Evolutionary conservation across 2,329 filamentous ascomycete genomes (phyloP), one percentile per base, ranked within the genome.

Genomic region (Venturiaceae sp.): DNA sequence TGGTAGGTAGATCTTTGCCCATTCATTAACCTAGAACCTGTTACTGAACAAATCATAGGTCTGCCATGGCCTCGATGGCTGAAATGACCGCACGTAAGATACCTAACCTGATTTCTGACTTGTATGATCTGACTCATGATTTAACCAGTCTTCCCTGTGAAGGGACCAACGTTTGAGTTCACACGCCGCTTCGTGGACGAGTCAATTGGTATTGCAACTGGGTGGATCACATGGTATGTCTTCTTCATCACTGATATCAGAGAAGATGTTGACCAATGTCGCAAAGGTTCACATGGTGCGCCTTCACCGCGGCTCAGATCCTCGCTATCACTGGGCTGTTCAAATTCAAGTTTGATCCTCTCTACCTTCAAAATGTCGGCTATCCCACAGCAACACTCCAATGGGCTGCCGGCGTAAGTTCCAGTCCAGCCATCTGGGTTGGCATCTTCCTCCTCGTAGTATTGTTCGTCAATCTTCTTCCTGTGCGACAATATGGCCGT

Each of bases 161-260:
- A 71, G 36, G 71, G 72, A 14, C 68, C 72, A 2, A 71, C 71
- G 33, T 72, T 72, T 57, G 71, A 73, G 59, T 74, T 74, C 59
- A 68, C 69, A 26, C 63, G 69, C 28, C 66, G 72, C 41, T 75
- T 73, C 63, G 62, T 75, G 32, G 73, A 75, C 62, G 70, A 74
- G 64, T 72, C 72, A 21, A 68, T 77, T 23, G 75, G 74, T 32
- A 76, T 74, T 64, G 73, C 74, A 1, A 71, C 71, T 19, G 75
- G 73, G 3, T 78, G 75, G 75, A 75, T 76, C 63, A 66, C 71
- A 28, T 76, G 74, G 74, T 74, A n/a, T n/a, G n/a, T n/a, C n/a
- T n/a, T n/a, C n/a, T n/a, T n/a, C n/a, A n/a, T n/a, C n/a, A n/a
- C n/a, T n/a, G n/a, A n/a, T n/a, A n/a, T n/a, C n/a, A n/a, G n/a